Evolutionary conservation across 306 rosid species (phyloP).

Genomic region (Herpetospermum pedunculosum): DNA sequence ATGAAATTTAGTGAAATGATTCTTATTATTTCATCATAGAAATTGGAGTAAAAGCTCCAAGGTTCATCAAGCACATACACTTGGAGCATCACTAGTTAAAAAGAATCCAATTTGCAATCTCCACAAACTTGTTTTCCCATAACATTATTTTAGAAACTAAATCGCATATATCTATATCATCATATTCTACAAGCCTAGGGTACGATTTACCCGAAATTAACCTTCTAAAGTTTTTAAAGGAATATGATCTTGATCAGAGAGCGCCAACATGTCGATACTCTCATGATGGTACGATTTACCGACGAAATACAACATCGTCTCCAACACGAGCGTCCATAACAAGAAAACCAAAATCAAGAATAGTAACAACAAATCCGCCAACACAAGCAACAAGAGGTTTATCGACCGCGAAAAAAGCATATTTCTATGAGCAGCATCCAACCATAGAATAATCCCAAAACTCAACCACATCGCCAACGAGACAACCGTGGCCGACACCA

Average conservation of each 20-base stretch:
- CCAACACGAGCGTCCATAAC: constrained; percentile 35
- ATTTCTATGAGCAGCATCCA: neutral
- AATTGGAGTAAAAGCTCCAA: too few species aligned
- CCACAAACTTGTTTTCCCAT: too few species aligned
- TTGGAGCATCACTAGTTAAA: too few species aligned
- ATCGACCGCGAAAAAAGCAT: constrained; percentile 6
- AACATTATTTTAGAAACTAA: too few species aligned
- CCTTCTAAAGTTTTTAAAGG: too few species aligned
- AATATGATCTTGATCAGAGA: constrained; percentile 11
- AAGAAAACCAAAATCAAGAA: constrained; percentile 24
- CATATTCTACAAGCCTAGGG: too few species aligned
- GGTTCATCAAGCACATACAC: neutral
- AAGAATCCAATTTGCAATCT: too few species aligned
- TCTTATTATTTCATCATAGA: too few species aligned
- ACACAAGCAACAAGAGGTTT: constrained; percentile 19
- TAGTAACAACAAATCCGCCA: constrained; percentile 15
- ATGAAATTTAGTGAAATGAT: too few species aligned
- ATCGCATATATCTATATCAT: too few species aligned
- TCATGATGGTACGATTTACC: constrained; percentile 76
- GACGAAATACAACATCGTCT: constrained; percentile 57
- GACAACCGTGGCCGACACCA: constrained; percentile 17
- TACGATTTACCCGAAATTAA: too few species aligned
- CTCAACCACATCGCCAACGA: neutral
- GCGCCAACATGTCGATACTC: constrained; percentile 44
- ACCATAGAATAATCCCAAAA: neutral